A percentile compares a stretch with the other conserved stretches of the same genome.
Evolutionary conservation across 148 eudicot genomes (phyloP).

Genomic region (Tetragonia tetragonoides): DNA sequence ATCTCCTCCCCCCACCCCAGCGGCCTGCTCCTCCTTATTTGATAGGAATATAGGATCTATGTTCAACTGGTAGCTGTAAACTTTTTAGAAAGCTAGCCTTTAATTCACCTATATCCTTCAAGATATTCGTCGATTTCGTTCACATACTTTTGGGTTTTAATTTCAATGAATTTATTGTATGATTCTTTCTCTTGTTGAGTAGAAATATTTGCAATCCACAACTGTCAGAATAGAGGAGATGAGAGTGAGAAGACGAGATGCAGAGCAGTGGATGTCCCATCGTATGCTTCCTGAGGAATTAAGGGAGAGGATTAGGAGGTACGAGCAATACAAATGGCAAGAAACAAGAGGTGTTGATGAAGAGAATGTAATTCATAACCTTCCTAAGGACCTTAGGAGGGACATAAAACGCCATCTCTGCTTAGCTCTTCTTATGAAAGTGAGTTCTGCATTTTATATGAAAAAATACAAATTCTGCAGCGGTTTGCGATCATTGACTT

Average conservation of each 20-base stretch:
- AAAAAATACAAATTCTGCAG: not conserved
- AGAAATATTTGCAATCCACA: conserved; percentile 66
- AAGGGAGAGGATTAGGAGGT: conserved; percentile 50
- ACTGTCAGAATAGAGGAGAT: conserved; percentile 67
- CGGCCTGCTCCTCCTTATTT: no score
- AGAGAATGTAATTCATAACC: conserved; percentile 49
- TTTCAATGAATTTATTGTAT: not conserved
- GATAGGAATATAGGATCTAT: not conserved
- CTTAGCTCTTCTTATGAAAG: conserved; percentile 50
- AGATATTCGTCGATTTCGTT: not conserved
- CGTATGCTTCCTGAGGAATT: conserved; percentile 63
- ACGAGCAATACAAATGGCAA: conserved; percentile 75
- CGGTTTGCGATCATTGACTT: not conserved
- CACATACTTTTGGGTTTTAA: not conserved
- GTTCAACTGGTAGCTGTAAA: not conserved
- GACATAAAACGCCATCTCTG: conserved; percentile 80
- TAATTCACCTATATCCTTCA: no score
- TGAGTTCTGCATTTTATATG: conserved; percentile 22
- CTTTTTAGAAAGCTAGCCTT: no score
- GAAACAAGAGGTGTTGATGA: conserved; percentile 71
- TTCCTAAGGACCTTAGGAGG: conserved; percentile 73
- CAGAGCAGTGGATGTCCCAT: conserved; percentile 82
- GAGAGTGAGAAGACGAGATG: conserved; percentile 64
- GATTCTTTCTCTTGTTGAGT: conserved; percentile 12
- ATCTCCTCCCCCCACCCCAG: no score